phyloP scores from a whole-genome alignment of 768 basidiomycete species.

The Pulveroboletus ravenelii region DNA sequence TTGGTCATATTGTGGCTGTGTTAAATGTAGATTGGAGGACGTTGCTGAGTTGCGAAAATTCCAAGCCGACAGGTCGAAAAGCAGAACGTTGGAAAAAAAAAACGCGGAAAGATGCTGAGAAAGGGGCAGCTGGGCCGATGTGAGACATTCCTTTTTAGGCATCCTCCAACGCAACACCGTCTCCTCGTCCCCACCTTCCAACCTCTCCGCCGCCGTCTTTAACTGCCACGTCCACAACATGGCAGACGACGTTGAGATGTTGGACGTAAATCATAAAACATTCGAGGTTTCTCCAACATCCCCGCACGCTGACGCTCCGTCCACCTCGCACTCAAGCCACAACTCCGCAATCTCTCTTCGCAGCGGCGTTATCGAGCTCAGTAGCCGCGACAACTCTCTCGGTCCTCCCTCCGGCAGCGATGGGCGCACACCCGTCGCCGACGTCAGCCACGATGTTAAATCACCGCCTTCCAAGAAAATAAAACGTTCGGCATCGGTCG shows the following conservation, averaged over 20 bases:
- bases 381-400: conserved; percentile 30
- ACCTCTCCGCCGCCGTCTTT: background rate
- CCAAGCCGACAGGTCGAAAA: conserved; percentile 23
- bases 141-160: conserved; percentile 36
- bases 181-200: conserved; percentile 25
- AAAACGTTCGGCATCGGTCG: conserved; percentile 22
- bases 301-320: conserved; percentile 1
- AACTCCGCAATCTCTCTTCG: conserved; percentile 14
- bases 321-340: conserved; percentile 14
- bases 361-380: conserved; percentile 27
- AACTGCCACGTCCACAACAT: conserved; percentile 8
- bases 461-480: conserved; percentile 30
- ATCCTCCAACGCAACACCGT: conserved; percentile 30
- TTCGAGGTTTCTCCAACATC: background rate
- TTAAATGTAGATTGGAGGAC: background rate
- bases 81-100: conserved; percentile 22
- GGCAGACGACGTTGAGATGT: conserved; percentile 30
- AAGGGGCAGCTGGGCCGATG: conserved; percentile 16
- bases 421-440: conserved; percentile 10
- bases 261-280: conserved; percentile 10
- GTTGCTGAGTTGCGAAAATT: conserved; percentile 19
- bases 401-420: conserved; percentile 13
- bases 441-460: conserved; percentile 18
- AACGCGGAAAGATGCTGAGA: conserved; percentile 26
- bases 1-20: conserved; percentile 24